A percentile compares a stretch with the other conserved stretches of the same genome.
Evolutionary conservation across 257 asterid genomes (phyloP).

Genomic region (Plectranthus barbatus): DNA sequence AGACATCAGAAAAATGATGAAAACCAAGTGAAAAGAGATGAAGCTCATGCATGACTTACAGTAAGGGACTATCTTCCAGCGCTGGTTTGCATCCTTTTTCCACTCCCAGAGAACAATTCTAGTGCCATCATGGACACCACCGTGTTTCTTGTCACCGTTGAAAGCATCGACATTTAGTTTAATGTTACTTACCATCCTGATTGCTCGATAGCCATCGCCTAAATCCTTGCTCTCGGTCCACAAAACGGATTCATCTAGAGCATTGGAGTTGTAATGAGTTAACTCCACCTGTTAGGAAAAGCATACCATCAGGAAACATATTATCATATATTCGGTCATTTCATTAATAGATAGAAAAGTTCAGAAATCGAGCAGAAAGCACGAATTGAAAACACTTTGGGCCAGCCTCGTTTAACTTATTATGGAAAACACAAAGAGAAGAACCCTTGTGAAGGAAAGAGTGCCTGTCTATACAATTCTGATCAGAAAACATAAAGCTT

Average conservation of each 20-base stretch:
- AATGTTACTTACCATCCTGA: constrained; percentile 82
- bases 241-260: constrained; percentile 69
- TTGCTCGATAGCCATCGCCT: constrained; percentile 63
- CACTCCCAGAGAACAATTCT: constrained; percentile 87
- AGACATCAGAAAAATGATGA: not conserved
- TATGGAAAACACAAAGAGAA: too few species aligned
- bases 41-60: constrained; percentile 44
- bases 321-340: too few species aligned
- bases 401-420: too few species aligned
- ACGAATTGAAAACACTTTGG: too few species aligned
- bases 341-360: too few species aligned
- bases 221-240: constrained; percentile 88
- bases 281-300: constrained; percentile 39
- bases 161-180: constrained; percentile 72
- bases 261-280: constrained; percentile 51
- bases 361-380: too few species aligned
- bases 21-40: not conserved
- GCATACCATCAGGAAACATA: not conserved
- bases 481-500: too few species aligned
- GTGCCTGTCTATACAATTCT: too few species aligned
- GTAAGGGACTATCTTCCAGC: constrained; percentile 73
- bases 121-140: constrained; percentile 85
- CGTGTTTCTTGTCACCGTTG: constrained; percentile 74
- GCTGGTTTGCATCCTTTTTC: constrained; percentile 87
- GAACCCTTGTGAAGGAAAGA: too few species aligned